Evolutionary conservation across 768 basidiomycete species (phyloP).

Genomic region (Dioszegia hungarica): DNA sequence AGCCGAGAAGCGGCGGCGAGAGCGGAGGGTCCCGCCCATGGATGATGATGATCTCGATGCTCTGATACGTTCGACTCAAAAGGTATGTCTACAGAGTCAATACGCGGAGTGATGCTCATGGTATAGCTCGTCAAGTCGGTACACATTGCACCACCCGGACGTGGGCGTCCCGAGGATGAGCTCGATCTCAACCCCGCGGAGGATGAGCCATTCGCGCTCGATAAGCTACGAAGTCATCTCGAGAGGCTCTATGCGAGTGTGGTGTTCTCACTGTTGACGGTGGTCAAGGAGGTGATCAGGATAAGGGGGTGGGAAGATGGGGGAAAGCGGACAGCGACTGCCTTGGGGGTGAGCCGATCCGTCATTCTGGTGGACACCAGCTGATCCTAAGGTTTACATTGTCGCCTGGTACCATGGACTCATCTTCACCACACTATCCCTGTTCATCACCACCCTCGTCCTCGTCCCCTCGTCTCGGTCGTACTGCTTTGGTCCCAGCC

Average conservation of each 20-base stretch:
- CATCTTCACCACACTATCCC: conserved; percentile 48
- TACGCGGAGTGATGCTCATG: not conserved
- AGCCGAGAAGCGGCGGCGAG: not conserved
- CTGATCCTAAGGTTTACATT: conserved; percentile 43
- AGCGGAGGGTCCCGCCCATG: conserved; percentile 45
- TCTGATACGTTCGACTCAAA: conserved; percentile 52
- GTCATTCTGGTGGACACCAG: not conserved
- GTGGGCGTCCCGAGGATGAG: conserved; percentile 33
- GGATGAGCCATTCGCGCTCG: conserved; percentile 53
- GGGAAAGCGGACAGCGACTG: conserved; percentile 35
- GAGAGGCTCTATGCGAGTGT: conserved; percentile 53
- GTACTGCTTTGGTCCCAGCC: conserved; percentile 50
- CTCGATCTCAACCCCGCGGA: conserved; percentile 52
- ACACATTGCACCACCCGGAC: conserved; percentile 37
- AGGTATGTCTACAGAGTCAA: conserved; percentile 38
- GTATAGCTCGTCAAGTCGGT: not conserved
- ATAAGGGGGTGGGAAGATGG: conserved; percentile 54
- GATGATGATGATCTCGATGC: conserved; percentile 52
- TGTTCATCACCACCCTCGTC: conserved; percentile 49
- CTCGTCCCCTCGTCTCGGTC: conserved; percentile 49
- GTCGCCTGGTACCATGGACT: conserved; percentile 50
- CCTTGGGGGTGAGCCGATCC: conserved; percentile 35
- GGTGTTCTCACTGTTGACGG: conserved; percentile 45
- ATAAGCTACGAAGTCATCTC: conserved; percentile 52
- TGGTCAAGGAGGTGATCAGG: conserved; percentile 50